phyloP scores from a whole-genome alignment of 371 early-diverging fungal species.

The Saksenaea oblongispora region DNA sequence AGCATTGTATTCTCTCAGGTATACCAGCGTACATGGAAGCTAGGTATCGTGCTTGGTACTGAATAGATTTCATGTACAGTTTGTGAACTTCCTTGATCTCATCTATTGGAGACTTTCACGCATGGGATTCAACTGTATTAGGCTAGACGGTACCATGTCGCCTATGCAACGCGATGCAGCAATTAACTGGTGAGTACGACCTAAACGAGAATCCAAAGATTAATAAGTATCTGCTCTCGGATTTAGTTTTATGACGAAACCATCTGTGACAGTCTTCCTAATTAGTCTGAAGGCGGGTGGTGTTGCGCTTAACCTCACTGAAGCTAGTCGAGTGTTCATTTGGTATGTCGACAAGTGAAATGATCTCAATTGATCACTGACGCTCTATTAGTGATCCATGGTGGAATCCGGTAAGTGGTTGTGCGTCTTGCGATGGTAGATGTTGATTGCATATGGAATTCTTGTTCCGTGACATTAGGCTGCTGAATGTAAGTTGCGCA shows the following conservation, averaged over 20 bases:
- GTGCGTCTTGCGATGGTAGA: conserved; percentile 50
- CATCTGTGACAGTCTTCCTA: conserved; percentile 85
- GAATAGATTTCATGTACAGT: conserved; percentile 53
- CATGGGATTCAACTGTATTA: conserved; percentile 90
- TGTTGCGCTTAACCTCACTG: conserved; percentile 94
- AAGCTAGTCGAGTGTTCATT: conserved; percentile 91
- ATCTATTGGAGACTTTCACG: conserved; percentile 94
- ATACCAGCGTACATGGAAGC: neutral
- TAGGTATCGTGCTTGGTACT: neutral
- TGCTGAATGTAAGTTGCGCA: conserved; percentile 11
- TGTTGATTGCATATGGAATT: neutral
- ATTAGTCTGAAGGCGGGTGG: conserved; percentile 96
- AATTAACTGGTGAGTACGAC: conserved; percentile 51
- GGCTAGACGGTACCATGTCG: conserved; percentile 94
- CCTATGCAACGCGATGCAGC: conserved; percentile 82
- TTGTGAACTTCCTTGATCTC: conserved; percentile 91
- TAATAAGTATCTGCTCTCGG: neutral
- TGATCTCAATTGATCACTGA: neutral
- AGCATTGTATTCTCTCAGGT: conserved; percentile 54
- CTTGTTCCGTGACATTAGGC: conserved; percentile 19
- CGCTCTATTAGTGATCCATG: conserved; percentile 66
- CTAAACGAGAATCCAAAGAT: neutral
- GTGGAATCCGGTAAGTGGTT: conserved; percentile 86
- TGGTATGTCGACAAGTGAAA: conserved; percentile 31
- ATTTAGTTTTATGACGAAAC: conserved; percentile 76